Evolutionary conservation across 2,329 filamentous ascomycete species (phyloP).

Genomic region (Monilinia vaccinii-corymbosi): DNA sequence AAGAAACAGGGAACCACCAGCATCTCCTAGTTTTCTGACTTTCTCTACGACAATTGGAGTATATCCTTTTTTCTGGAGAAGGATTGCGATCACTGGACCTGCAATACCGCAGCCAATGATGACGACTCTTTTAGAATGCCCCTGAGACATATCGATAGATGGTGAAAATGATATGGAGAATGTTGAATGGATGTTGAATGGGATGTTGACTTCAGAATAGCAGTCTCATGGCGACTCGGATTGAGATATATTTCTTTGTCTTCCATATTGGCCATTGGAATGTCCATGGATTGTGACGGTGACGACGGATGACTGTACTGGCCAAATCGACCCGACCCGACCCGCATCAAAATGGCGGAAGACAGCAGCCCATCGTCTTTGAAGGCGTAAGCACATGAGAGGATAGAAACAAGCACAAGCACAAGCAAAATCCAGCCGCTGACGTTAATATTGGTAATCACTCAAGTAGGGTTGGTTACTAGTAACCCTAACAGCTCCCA

Average conservation of each 20-base stretch:
- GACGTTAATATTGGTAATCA: not conserved
- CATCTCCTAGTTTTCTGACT: conserved; percentile 4
- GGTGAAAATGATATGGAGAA: not conserved
- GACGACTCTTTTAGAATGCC: conserved; percentile 3
- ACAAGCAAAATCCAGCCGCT: not conserved
- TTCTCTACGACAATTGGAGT: conserved; percentile 13
- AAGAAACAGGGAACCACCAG: conserved; percentile 5
- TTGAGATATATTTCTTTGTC: not conserved
- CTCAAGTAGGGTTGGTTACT: no score
- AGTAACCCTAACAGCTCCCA: no score
- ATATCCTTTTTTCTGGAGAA: conserved; percentile 14
- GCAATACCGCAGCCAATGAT: conserved; percentile 13
- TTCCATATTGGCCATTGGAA: not conserved
- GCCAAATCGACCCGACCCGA: not conserved
- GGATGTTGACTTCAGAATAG: not conserved
- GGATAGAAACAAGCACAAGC: not conserved
- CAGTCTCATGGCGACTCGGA: not conserved
- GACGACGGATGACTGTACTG: not conserved
- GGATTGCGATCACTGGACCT: conserved; percentile 12
- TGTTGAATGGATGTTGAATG: not conserved
- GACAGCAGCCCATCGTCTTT: not conserved
- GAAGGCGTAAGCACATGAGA: not conserved
- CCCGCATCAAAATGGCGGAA: not conserved
- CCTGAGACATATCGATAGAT: not conserved
- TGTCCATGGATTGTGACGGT: not conserved